Conservation (phyloP, 179 eudicot genomes). For the Silene coronaria region DNA sequence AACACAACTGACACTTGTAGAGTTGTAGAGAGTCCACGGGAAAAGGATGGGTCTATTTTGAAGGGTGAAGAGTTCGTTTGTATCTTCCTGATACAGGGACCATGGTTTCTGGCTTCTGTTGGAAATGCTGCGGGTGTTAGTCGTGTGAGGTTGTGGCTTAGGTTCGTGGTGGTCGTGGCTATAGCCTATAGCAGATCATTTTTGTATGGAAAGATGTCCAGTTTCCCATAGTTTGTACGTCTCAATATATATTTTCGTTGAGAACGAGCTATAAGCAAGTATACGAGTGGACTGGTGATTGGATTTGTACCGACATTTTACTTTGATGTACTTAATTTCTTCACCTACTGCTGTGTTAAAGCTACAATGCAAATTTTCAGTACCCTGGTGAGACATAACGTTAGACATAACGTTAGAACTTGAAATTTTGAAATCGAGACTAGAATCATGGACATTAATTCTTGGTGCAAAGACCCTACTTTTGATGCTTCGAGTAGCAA, state of each 20-base stretch:
- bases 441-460: too few species aligned
- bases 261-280: constrained; percentile 1
- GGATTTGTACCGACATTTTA: constrained; percentile 12
- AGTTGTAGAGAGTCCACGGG: constrained; percentile 2
- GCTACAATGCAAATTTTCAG: too few species aligned
- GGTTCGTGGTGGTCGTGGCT: constrained; percentile 15
- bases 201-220: constrained; percentile 18
- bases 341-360: background rate
- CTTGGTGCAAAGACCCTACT: too few species aligned
- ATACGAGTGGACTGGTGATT: constrained; percentile 1
- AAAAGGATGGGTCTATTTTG: background rate
- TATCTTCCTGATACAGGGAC: constrained; percentile 2
- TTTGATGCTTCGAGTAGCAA: too few species aligned
- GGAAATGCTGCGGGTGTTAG: background rate
- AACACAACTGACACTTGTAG: constrained; percentile 15
- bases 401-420: too few species aligned
- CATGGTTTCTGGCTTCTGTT: background rate
- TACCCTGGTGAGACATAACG: too few species aligned
- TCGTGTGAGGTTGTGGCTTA: background rate
- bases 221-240: constrained; percentile 12
- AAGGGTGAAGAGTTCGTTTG: constrained; percentile 6
- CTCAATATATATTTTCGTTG: background rate
- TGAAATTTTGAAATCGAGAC: too few species aligned
- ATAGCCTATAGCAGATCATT: constrained; percentile 19
- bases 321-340: background rate